Conservation (phyloP, 169 alveolate genomes). For the Plasmodium inui region DNA sequence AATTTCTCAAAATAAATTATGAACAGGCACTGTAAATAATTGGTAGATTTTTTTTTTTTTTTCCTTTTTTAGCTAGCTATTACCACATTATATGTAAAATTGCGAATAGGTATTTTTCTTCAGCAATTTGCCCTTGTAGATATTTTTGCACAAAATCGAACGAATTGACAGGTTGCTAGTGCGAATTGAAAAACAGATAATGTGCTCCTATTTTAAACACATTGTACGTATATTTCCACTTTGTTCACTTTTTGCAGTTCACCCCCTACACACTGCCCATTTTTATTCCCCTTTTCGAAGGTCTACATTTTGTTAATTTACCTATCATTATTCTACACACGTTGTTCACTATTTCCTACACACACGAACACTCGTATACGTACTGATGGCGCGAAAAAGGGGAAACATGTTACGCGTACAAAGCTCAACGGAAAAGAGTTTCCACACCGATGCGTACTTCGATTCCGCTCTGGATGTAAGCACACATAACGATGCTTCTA, state of each 20-base stretch:
- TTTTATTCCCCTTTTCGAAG: not conserved
- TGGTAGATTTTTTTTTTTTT: not conserved
- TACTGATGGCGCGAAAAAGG: not conserved
- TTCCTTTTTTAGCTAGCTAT: not conserved
- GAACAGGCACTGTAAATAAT: not conserved
- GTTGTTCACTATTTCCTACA: not conserved
- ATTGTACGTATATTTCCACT: not conserved
- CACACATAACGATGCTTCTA: constrained; percentile 39
- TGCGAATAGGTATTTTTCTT: not conserved
- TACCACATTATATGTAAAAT: not conserved
- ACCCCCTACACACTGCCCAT: not conserved
- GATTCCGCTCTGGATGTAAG: constrained; percentile 14
- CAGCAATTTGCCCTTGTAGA: not conserved
- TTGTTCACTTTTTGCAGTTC: not conserved
- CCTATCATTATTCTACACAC: not conserved
- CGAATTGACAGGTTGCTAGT: not conserved
- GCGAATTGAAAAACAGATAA: not conserved
- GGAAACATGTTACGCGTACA: constrained; percentile 25
- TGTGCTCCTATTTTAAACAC: not conserved
- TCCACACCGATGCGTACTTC: not conserved
- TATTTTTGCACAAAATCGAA: not conserved
- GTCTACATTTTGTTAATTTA: not conserved
- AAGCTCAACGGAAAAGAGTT: constrained; percentile 4
- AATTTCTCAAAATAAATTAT: not conserved
- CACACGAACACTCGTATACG: not conserved